Conservation (phyloP, 2,329 filamentous ascomycete genomes). For the Raffaelea deltoideospora region DNA sequence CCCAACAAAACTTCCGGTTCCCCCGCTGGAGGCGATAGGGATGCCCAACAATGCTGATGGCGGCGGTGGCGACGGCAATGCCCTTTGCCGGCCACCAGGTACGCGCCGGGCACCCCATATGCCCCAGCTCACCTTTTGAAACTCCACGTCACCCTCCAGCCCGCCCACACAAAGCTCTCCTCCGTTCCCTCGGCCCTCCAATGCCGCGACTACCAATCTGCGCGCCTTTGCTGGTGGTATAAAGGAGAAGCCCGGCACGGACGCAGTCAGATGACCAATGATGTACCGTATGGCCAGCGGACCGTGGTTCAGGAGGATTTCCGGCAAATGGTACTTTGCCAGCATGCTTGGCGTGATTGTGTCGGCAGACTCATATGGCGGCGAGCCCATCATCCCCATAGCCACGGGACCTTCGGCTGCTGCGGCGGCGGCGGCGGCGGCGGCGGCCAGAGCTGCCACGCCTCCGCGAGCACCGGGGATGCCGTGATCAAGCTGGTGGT, state of each 20-base stretch:
- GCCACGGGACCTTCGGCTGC: too few relatives aligned
- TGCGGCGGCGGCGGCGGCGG: background rate
- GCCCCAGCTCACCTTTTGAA: conserved; percentile 95
- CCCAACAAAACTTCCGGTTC: too few relatives aligned
- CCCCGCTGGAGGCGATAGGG: conserved; percentile 35
- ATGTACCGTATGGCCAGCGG: conserved; percentile 89
- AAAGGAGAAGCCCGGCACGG: conserved; percentile 79
- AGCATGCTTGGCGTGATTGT: conserved; percentile 75
- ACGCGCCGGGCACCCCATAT: conserved; percentile 72
- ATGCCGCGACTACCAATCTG: conserved; percentile 76
- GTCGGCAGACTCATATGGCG: conserved; percentile 54
- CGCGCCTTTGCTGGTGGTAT: conserved; percentile 84
- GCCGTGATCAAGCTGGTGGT: conserved; percentile 9
- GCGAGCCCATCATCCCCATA: too few relatives aligned
- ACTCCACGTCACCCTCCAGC: conserved; percentile 57
- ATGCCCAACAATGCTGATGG: conserved; percentile 36
- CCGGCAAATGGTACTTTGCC: conserved; percentile 78
- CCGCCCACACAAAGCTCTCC: conserved; percentile 36
- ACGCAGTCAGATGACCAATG: conserved; percentile 85
- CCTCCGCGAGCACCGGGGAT: background rate
- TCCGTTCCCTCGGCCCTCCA: conserved; percentile 59
- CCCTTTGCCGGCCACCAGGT: conserved; percentile 24
- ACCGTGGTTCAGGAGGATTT: conserved; percentile 78
- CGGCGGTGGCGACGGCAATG: conserved; percentile 12
- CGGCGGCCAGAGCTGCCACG: conserved; percentile 3